phyloP scores from a whole-genome alignment of 148 eudicot species.

The Simmondsia chinensis region DNA sequence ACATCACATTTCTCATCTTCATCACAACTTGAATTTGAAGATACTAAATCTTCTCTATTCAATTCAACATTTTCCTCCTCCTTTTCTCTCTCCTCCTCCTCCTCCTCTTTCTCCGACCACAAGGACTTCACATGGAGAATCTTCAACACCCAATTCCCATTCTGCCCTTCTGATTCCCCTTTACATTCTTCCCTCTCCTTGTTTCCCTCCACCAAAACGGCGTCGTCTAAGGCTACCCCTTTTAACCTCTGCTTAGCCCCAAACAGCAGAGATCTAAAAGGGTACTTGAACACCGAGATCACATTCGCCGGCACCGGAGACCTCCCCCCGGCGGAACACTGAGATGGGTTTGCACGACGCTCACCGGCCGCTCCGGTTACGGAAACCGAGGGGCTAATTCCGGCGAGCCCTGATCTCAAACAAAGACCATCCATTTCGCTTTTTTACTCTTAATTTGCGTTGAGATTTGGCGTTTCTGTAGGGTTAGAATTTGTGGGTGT shows the following conservation, averaged over 20 bases:
- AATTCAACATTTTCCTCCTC: constrained; percentile 12
- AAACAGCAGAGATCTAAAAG: constrained; percentile 55
- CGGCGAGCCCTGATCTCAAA: constrained; percentile 50
- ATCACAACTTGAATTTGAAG: constrained; percentile 7
- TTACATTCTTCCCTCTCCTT: constrained; percentile 2
- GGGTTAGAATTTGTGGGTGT: too few relatives aligned
- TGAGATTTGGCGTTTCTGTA: too few relatives aligned
- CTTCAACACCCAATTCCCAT: constrained; percentile 82
- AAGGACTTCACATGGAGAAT: constrained; percentile 57
- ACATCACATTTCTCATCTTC: constrained; percentile 23
- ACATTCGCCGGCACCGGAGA: constrained; percentile 17
- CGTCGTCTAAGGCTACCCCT: constrained; percentile 38
- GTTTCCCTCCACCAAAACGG: constrained; percentile 45
- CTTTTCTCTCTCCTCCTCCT: constrained; percentile 14
- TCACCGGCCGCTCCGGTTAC: constrained; percentile 19
- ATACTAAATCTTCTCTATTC: constrained; percentile 11
- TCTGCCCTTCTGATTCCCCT: constrained; percentile 12
- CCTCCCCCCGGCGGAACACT: constrained; percentile 19
- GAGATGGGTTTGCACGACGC: constrained; percentile 21
- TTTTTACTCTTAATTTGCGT: neutral
- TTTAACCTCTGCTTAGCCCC: constrained; percentile 23
- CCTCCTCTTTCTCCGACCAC: constrained; percentile 29
- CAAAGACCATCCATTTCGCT: constrained; percentile 54
- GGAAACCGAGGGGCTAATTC: constrained; percentile 28
- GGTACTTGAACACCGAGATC: constrained; percentile 36